Evolutionary conservation across 345 rosid genomes (phyloP).

Genomic region (Eucalyptus cloeziana): DNA sequence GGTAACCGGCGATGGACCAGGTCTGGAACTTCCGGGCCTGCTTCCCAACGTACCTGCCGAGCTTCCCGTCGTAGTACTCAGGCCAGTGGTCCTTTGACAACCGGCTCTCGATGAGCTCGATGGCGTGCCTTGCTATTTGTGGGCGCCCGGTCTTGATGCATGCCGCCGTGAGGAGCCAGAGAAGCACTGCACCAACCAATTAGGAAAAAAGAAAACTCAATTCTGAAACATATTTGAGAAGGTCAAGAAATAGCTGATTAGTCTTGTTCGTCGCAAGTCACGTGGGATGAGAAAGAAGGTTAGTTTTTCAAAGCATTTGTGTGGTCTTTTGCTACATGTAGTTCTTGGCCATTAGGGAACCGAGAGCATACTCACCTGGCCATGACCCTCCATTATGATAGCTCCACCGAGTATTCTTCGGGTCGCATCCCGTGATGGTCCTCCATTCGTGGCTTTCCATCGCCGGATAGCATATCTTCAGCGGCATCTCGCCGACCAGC

Average conservation of each 20-base stretch:
- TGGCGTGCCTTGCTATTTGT: conserved; percentile 49
- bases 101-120: conserved; percentile 38
- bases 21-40: conserved; percentile 65
- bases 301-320: neutral
- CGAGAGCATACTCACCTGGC: conserved; percentile 23
- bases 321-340: neutral
- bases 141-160: conserved; percentile 63
- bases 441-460: conserved; percentile 52
- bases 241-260: neutral
- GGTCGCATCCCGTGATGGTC: conserved; percentile 54
- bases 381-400: conserved; percentile 71
- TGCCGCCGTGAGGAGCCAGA: conserved; percentile 60
- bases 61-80: conserved; percentile 57
- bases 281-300: neutral
- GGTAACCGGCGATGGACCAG: conserved; percentile 58
- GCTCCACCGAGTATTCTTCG: conserved; percentile 62
- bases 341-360: neutral
- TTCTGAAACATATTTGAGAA: neutral
- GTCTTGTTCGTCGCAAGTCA: neutral
- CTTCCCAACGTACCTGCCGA: conserved; percentile 40
- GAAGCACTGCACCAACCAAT: conserved; percentile 30
- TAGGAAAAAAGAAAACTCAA: neutral
- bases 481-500: conserved; percentile 62
- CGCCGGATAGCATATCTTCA: conserved; percentile 60
- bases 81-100: conserved; percentile 60